These are phyloP conservation scores for Zostera marina DNA, from an alignment of 116 monocot species.

Conservation along the genomic window DNA sequence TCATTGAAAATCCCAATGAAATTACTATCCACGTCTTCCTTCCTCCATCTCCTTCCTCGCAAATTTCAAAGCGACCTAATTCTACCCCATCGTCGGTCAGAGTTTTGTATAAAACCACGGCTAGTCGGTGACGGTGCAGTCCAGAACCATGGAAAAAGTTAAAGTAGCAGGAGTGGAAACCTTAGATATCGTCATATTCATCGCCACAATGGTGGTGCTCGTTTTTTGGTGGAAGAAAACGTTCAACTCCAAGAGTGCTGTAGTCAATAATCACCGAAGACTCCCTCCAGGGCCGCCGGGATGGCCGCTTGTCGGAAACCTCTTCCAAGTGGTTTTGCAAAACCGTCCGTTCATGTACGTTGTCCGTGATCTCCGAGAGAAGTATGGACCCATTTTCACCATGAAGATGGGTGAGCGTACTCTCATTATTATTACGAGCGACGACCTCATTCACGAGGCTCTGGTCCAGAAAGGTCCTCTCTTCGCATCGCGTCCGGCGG, in stretches of 20 bases:
- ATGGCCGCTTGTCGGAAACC: conserved; percentile 15
- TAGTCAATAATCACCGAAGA: not conserved
- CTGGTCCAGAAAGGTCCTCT: conserved; percentile 10
- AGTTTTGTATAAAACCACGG: too few relatives aligned
- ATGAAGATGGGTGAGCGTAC: conserved; percentile 9
- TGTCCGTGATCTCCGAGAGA: conserved; percentile 9
- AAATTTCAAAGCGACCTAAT: not conserved
- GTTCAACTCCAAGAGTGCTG: not conserved
- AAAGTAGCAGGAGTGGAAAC: not conserved
- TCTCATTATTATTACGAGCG: conserved; percentile 8
- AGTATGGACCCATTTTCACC: conserved; percentile 14
- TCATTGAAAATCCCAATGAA: not conserved
- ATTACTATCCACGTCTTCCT: not conserved
- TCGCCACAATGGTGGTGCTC: not conserved
- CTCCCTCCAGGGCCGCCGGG: conserved; percentile 13
- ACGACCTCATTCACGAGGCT: conserved; percentile 10
- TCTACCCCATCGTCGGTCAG: too few relatives aligned
- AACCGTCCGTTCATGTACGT: conserved; percentile 9
- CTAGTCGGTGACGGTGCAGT: too few relatives aligned
- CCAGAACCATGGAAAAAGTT: not conserved
- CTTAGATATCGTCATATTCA: not conserved
- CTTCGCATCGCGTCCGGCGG: conserved; percentile 9
- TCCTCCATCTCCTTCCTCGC: not conserved
- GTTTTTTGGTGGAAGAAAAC: conserved; percentile 5
- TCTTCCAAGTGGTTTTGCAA: conserved; percentile 7